phyloP scores from a whole-genome alignment of 163 green algal genomes.

The Prototheca wickerhamii region DNA sequence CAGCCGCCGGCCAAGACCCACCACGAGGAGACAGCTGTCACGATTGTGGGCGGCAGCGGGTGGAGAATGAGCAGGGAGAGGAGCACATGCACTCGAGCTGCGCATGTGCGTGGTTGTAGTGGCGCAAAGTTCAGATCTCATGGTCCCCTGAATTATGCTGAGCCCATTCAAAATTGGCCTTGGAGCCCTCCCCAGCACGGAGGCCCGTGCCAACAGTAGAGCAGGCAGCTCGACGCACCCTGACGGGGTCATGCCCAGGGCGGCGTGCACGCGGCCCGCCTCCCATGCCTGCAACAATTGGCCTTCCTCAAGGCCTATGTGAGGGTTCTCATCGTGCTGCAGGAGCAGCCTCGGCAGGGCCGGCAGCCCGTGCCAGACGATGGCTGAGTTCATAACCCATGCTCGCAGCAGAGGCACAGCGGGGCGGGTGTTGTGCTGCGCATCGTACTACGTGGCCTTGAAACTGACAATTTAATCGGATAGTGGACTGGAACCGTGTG shows the following conservation, averaged over 20 bases:
- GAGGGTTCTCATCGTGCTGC: constrained; percentile 25
- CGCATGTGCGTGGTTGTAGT: no score
- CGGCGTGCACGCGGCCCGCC: background rate
- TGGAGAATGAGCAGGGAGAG: background rate
- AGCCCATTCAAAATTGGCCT: no score
- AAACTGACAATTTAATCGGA: background rate
- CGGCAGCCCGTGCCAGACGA: background rate
- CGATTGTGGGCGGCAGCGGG: background rate
- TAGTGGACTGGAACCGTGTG: no score
- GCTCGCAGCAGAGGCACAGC: background rate
- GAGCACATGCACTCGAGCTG: background rate
- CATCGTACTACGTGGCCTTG: background rate
- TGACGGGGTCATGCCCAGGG: background rate
- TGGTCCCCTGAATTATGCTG: no score
- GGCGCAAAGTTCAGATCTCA: no score
- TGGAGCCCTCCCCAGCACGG: no score
- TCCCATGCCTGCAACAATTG: constrained; percentile 1
- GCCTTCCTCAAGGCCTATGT: constrained; percentile 4
- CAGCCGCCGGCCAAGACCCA: background rate
- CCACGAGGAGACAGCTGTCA: constrained; percentile 2
- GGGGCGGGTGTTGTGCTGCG: background rate
- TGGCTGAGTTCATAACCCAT: constrained; percentile 3
- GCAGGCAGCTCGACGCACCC: constrained; percentile 2
- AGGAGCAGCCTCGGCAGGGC: constrained; percentile 22
- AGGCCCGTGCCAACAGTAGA: no score